Evolutionary conservation across 768 basidiomycete genomes (phyloP).

Genomic region (Tricholomella constricta): DNA sequence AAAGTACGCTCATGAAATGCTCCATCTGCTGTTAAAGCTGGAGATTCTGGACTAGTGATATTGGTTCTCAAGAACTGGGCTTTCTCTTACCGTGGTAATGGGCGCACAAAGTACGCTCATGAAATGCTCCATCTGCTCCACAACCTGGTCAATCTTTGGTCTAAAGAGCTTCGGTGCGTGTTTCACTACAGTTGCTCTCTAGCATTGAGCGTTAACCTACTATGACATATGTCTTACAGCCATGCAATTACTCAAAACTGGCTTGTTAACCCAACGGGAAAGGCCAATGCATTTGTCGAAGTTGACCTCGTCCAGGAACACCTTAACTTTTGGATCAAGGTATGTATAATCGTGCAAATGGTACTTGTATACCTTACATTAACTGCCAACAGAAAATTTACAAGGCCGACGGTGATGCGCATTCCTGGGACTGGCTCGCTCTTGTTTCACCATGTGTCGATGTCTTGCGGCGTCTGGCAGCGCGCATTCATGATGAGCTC

Average conservation of each 20-base stretch:
- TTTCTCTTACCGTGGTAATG: constrained; percentile 31
- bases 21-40: constrained; percentile 30
- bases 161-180: constrained; percentile 6
- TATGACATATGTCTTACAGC: too few relatives aligned
- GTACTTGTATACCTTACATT: background rate
- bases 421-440: constrained; percentile 31
- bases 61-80: constrained; percentile 30
- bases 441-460: constrained; percentile 26
- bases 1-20: constrained; percentile 35
- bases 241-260: too few relatives aligned
- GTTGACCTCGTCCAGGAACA: constrained; percentile 36
- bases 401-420: constrained; percentile 24
- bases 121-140: constrained; percentile 25
- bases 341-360: background rate
- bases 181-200: too few relatives aligned
- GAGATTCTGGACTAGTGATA: constrained; percentile 32
- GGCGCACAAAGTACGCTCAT: constrained; percentile 34
- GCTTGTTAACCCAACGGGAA: constrained; percentile 34
- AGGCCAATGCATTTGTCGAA: constrained; percentile 26
- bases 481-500: background rate
- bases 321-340: constrained; percentile 36
- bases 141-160: constrained; percentile 19
- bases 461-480: constrained; percentile 20
- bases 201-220: too few relatives aligned
- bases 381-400: background rate